Conservation (phyloP, 1,284 basidiomycete species). For the Ganoderma resinaceum region DNA sequence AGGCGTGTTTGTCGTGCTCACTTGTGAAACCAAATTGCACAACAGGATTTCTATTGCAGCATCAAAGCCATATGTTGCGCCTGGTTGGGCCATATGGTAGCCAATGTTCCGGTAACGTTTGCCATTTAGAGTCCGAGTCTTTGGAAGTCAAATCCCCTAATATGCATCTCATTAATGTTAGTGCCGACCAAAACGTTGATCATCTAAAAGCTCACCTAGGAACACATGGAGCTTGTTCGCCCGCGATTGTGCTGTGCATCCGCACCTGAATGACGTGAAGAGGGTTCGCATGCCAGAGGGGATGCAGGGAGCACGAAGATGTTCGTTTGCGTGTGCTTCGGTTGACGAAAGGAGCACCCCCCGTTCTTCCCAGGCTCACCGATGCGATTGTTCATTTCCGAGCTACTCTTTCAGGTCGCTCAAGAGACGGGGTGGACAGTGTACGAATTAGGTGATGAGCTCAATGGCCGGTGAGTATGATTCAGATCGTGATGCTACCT, state of each 20-base stretch:
- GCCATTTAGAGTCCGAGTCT: too few species aligned
- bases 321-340: not conserved
- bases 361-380: constrained; percentile 5
- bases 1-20: not conserved
- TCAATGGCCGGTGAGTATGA: not conserved
- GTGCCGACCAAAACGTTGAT: not conserved
- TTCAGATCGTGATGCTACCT: not conserved
- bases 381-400: not conserved
- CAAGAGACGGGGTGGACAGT: not conserved
- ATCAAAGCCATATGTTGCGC: not conserved
- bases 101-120: not conserved
- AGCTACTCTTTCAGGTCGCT: not conserved
- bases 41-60: not conserved
- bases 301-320: not conserved
- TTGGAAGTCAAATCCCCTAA: not conserved
- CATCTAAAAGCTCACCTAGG: not conserved
- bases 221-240: too few species aligned
- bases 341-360: not conserved
- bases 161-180: not conserved
- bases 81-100: not conserved
- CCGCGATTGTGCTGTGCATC: too few species aligned
- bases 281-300: not conserved
- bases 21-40: not conserved
- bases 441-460: not conserved
- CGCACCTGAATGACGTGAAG: not conserved